phyloP scores from a whole-genome alignment of 495 filamentous ascomycete genomes.

The Sabuloglossum arenarium region DNA sequence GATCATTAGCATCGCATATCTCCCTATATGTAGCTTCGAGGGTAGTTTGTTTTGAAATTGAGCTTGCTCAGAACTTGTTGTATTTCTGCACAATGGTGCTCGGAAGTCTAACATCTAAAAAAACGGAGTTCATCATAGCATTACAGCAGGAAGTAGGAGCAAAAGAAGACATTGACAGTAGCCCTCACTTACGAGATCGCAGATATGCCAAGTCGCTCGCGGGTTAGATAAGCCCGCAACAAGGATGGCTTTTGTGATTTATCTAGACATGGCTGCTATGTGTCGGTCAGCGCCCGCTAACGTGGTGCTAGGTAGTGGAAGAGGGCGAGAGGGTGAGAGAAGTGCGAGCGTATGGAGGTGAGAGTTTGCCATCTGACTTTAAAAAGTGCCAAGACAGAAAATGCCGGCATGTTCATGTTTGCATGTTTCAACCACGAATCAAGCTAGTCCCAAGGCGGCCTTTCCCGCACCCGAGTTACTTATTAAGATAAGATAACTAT shows the following conservation, averaged over 20 bases:
- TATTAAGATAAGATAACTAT: too few species aligned
- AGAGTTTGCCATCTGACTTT: too few species aligned
- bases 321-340: not conserved
- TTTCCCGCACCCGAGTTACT: too few species aligned
- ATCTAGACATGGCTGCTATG: not conserved
- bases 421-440: too few species aligned
- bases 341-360: too few species aligned
- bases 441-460: too few species aligned
- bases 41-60: too few species aligned
- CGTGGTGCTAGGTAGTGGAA: not conserved
- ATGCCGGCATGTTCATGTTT: too few species aligned
- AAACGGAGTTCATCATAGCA: not conserved
- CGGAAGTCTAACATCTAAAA: constrained; percentile 7
- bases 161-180: not conserved
- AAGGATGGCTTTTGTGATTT: not conserved
- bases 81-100: not conserved
- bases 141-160: not conserved
- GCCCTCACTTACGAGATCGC: not conserved
- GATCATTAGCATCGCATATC: too few species aligned
- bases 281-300: not conserved
- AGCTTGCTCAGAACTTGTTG: not conserved
- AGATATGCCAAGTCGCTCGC: not conserved
- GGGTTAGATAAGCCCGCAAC: not conserved
- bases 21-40: too few species aligned
- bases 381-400: too few species aligned